phyloP scores from a whole-genome alignment of 805 yeast genomes.

The Vanderwaltozyma verrucispora region DNA sequence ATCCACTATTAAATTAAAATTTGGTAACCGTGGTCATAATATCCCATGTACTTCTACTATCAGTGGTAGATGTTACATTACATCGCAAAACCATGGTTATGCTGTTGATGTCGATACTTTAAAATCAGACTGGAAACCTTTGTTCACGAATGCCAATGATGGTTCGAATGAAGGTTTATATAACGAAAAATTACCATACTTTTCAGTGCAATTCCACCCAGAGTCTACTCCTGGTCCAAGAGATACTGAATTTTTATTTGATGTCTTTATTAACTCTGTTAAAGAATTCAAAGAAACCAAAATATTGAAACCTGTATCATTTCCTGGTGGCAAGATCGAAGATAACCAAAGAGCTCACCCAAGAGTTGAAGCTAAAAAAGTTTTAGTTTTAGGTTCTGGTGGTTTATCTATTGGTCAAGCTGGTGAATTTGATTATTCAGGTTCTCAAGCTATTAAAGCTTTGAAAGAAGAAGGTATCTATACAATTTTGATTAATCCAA shows the following conservation, averaged over 20 bases:
- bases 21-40: constrained; percentile 99
- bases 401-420: constrained; percentile 99
- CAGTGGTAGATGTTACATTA: constrained; percentile 94
- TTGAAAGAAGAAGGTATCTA: constrained; percentile 95
- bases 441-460: constrained; percentile 98
- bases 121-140: constrained; percentile 77
- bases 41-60: constrained; percentile 87
- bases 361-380: constrained; percentile 77
- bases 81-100: constrained; percentile 97
- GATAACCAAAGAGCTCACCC: constrained; percentile 74
- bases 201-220: constrained; percentile 98
- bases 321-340: constrained; percentile 80
- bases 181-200: constrained; percentile 75
- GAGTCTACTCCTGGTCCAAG: constrained; percentile 99
- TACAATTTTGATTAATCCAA: constrained; percentile 92
- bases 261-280: constrained; percentile 80
- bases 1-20: constrained; percentile 79
- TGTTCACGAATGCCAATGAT: constrained; percentile 92
- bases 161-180: constrained; percentile 98
- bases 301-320: constrained; percentile 57
- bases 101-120: constrained; percentile 85
- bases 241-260: constrained; percentile 95
- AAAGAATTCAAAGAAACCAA: constrained; percentile 46
- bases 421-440: constrained; percentile 98
- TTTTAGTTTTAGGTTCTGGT: constrained; percentile 92